Conservation (phyloP, 2,329 filamentous ascomycete species). For the Peltaster fructicola region DNA sequence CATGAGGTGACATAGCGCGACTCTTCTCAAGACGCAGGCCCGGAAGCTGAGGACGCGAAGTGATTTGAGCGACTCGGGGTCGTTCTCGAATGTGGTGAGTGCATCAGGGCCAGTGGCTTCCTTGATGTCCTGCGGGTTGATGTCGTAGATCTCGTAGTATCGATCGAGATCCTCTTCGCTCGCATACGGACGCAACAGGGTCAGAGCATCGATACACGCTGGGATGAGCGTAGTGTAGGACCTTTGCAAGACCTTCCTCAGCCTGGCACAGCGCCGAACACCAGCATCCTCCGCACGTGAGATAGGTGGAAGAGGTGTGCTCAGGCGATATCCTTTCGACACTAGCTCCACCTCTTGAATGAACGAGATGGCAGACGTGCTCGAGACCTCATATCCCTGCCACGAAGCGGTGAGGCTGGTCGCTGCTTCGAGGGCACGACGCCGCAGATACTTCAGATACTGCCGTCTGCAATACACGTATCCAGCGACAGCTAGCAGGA, state of each 20-base stretch:
- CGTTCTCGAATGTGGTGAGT: slow-evolving; percentile 49
- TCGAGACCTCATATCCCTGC: slow-evolving; percentile 65
- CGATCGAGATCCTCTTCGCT: slow-evolving; percentile 72
- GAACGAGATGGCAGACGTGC: slow-evolving; percentile 57
- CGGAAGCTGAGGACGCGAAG: slow-evolving; percentile 49
- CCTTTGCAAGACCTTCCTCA: slow-evolving; percentile 58
- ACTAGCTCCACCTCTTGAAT: slow-evolving; percentile 94
- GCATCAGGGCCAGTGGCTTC: slow-evolving; percentile 32
- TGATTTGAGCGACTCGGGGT: slow-evolving; percentile 60
- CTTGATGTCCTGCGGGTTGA: slow-evolving; percentile 28
- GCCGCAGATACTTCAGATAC: slow-evolving; percentile 62
- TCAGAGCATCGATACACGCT: slow-evolving; percentile 52
- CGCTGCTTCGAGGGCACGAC: slow-evolving; percentile 54
- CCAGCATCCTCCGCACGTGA: slow-evolving; percentile 67
- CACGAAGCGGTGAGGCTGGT: slow-evolving; percentile 53
- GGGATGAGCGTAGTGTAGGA: slow-evolving; percentile 54
- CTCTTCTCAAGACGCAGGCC: slow-evolving; percentile 62
- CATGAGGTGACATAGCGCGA: slow-evolving; percentile 75
- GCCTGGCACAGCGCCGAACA: slow-evolving; percentile 56
- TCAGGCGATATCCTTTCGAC: slow-evolving; percentile 78
- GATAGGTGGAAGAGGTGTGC: slow-evolving; percentile 77
- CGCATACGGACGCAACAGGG: slow-evolving; percentile 52
- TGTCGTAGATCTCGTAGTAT: slow-evolving; percentile 58
- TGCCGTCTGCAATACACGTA: slow-evolving; percentile 62
- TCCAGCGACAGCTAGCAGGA: slow-evolving; percentile 37